Evolutionary conservation across 2,329 filamentous ascomycete genomes (phyloP).

Genomic region (Pestalotiopsis sp.): DNA sequence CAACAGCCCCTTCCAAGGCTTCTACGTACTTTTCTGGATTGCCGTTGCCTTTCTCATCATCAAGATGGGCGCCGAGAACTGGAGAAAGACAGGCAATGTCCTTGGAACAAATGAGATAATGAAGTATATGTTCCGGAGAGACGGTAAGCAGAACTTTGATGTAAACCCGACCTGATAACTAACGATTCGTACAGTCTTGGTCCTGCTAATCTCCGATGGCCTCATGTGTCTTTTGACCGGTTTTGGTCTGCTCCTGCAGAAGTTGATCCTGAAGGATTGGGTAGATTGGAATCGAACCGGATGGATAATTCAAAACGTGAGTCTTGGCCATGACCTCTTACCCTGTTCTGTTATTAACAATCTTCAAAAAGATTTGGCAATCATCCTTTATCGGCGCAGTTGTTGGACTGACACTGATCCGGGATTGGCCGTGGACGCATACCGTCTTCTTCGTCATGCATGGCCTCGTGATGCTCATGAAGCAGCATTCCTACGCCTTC

Average conservation of each 20-base stretch:
- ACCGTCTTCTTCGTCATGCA: constrained; percentile 55
- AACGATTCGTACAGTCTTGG: constrained; percentile 40
- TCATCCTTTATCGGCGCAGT: constrained; percentile 62
- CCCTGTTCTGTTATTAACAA: neutral
- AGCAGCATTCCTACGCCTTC: constrained; percentile 79
- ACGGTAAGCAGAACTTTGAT: constrained; percentile 34
- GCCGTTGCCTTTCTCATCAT: constrained; percentile 67
- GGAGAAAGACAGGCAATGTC: constrained; percentile 66
- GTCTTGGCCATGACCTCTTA: constrained; percentile 19
- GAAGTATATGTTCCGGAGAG: constrained; percentile 63
- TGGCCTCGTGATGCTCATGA: constrained; percentile 78
- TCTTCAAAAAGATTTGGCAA: constrained; percentile 64
- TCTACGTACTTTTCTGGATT: constrained; percentile 81
- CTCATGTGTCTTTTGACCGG: constrained; percentile 69
- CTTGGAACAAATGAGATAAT: constrained; percentile 75
- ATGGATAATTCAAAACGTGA: constrained; percentile 73
- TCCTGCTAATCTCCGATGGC: constrained; percentile 66
- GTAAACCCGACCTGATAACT: neutral
- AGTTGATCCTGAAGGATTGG: constrained; percentile 57
- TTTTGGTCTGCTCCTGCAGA: constrained; percentile 68
- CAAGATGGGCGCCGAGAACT: constrained; percentile 70
- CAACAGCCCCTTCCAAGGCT: constrained; percentile 75
- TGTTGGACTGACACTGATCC: constrained; percentile 67
- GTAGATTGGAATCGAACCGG: constrained; percentile 69
- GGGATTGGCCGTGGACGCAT: constrained; percentile 83